Percentiles rank a stretch among this genome's conserved stretches.
Evolutionary conservation across 495 filamentous ascomycete species (phyloP).

Genomic region (Melanomma pulvis-pyrius): DNA sequence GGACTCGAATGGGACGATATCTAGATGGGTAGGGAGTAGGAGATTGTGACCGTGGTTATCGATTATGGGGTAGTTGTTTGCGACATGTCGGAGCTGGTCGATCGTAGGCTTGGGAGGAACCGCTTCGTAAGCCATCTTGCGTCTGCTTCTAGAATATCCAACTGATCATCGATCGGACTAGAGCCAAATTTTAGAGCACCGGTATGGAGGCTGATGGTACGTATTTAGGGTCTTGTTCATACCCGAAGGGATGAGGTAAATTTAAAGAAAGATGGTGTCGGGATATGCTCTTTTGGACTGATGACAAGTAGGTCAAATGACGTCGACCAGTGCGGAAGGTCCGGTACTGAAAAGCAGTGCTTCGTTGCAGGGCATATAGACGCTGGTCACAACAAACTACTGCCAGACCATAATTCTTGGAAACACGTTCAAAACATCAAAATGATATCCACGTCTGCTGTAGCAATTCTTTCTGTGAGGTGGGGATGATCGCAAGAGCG

Average conservation of each 20-base stretch:
- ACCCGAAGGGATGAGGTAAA: no score
- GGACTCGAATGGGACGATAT: conserved; percentile 49
- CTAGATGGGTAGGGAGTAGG: conserved; percentile 54
- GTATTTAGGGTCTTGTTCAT: no score
- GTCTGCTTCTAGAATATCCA: neutral
- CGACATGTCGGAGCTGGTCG: conserved; percentile 24
- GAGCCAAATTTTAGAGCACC: no score
- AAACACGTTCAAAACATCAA: neutral
- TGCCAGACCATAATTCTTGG: neutral
- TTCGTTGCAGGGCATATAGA: neutral
- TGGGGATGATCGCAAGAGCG: no score
- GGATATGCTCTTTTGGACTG: neutral
- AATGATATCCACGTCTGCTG: no score
- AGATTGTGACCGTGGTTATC: conserved; percentile 89
- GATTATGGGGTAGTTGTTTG: conserved; percentile 68
- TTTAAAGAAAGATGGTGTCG: neutral
- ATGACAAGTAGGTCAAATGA: neutral
- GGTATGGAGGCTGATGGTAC: no score
- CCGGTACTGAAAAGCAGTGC: neutral
- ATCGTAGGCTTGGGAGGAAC: conserved; percentile 16
- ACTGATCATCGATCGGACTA: no score
- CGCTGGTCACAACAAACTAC: neutral
- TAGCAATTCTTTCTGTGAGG: no score
- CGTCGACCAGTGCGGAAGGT: neutral
- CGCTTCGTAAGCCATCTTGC: conserved; percentile 9